Conservation (phyloP, 1,139 yeast genomes). For the Kodamaea plutei region DNA sequence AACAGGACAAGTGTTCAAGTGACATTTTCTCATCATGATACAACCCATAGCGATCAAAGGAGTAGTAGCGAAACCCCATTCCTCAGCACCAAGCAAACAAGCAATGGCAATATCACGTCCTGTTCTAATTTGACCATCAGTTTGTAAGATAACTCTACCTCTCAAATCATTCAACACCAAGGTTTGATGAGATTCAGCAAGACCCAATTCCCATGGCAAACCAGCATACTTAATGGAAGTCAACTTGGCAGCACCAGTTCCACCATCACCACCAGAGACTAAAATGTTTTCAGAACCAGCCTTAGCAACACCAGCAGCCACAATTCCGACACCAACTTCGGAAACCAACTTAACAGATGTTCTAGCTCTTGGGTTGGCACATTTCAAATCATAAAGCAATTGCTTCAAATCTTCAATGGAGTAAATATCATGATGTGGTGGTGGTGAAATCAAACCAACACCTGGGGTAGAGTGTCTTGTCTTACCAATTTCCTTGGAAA, state of each 20-base stretch:
- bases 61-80: conserved; percentile 97
- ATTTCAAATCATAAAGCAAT: conserved; percentile 91
- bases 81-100: conserved; percentile 94
- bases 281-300: conserved; percentile 96
- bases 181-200: conserved; percentile 98
- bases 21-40: conserved; percentile 93
- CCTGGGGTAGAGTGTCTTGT: conserved; percentile 97
- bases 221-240: conserved; percentile 97
- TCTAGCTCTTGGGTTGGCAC: conserved; percentile 95
- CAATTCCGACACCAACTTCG: conserved; percentile 98
- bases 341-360: conserved; percentile 94
- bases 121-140: conserved; percentile 96
- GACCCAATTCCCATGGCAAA: conserved; percentile 97
- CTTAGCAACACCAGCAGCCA: conserved; percentile 98
- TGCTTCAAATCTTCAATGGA: conserved; percentile 98
- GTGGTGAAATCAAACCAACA: conserved; percentile 95
- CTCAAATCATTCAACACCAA: conserved; percentile 91
- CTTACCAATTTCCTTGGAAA: conserved; percentile 81
- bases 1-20: conserved; percentile 90
- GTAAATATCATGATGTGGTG: conserved; percentile 97
- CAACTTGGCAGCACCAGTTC: conserved; percentile 99
- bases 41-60: conserved; percentile 98
- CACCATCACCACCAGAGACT: conserved; percentile 98
- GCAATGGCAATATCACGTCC: conserved; percentile 97
- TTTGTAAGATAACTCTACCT: conserved; percentile 91